Evolutionary conservation across 2,329 filamentous ascomycete genomes (phyloP).

Genomic region (Emergomyces orientalis): DNA sequence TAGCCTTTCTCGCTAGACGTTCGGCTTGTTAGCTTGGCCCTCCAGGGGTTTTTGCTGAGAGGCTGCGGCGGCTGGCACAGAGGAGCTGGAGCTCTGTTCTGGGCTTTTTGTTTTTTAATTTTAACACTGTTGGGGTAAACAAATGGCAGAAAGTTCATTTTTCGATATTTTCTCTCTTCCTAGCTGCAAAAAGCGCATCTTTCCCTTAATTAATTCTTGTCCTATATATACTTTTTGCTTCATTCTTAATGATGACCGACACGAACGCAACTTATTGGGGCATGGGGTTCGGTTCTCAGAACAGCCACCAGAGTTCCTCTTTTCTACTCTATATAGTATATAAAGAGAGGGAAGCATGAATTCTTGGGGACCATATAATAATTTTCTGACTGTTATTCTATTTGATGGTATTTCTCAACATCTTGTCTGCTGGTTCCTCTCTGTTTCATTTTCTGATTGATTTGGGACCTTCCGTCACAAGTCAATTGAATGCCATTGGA

Average conservation of each 20-base stretch:
- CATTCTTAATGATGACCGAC: slow-evolving; percentile 2
- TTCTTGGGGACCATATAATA: slow-evolving; percentile 1
- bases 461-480: background rate
- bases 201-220: background rate
- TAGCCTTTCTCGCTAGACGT: background rate
- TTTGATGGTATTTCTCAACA: background rate
- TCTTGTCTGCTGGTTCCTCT: background rate
- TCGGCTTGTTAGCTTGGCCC: background rate
- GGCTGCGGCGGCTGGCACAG: background rate
- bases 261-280: slow-evolving; percentile 2
- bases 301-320: background rate
- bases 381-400: background rate
- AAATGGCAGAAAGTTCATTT: slow-evolving; percentile 8
- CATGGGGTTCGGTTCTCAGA: background rate
- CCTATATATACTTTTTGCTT: slow-evolving; percentile 1
- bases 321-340: background rate
- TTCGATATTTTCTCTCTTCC: background rate
- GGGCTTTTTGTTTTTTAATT: slow-evolving; percentile 5
- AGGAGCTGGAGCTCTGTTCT: background rate
- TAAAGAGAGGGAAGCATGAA: background rate
- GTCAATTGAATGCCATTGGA: background rate
- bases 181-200: slow-evolving; percentile 1
- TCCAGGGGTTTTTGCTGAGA: background rate
- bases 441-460: background rate
- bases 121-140: slow-evolving; percentile 1